These are phyloP conservation scores for Lipomyces chichibuensis DNA, from an alignment of 805 yeast species.

Conservation along the genomic window DNA sequence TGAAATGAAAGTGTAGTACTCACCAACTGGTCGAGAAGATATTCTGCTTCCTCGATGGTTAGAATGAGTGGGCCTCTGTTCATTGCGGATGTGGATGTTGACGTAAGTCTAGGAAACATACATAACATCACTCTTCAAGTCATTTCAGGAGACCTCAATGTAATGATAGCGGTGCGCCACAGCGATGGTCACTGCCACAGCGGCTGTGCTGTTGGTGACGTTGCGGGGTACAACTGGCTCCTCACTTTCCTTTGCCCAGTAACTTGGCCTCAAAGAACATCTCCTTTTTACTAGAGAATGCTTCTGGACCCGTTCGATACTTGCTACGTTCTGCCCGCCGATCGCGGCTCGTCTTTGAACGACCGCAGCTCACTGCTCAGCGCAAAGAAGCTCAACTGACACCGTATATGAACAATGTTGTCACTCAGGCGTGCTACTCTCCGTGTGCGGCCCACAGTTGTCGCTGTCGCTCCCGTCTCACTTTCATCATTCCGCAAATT, in stretches of 20 bases:
- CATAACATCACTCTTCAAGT: too few relatives aligned
- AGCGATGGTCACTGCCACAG: too few relatives aligned
- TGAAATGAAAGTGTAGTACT: background rate
- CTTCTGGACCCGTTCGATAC: too few relatives aligned
- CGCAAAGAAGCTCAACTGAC: background rate
- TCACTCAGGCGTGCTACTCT: conserved; percentile 2
- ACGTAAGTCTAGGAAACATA: too few relatives aligned
- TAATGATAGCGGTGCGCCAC: too few relatives aligned
- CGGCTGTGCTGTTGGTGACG: too few relatives aligned
- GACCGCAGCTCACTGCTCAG: too few relatives aligned
- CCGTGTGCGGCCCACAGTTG: background rate
- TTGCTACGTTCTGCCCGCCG: too few relatives aligned
- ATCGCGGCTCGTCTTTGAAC: too few relatives aligned
- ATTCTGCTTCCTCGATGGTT: conserved; percentile 36
- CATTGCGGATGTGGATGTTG: conserved; percentile 19
- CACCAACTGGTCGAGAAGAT: conserved; percentile 34
- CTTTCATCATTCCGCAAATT: conserved; percentile 1
- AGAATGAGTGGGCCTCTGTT: conserved; percentile 33
- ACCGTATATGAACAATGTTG: background rate
- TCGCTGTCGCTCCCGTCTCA: background rate
- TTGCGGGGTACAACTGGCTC: background rate
- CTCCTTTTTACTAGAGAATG: too few relatives aligned
- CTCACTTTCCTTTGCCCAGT: background rate
- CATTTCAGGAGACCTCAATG: too few relatives aligned
- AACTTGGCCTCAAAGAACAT: too few relatives aligned